A percentile compares a stretch with the other conserved stretches of the same genome.
These are phyloP conservation scores for Clitocybe nebularis DNA, from an alignment of 1,284 basidiomycete genomes.

Conservation along the genomic window DNA sequence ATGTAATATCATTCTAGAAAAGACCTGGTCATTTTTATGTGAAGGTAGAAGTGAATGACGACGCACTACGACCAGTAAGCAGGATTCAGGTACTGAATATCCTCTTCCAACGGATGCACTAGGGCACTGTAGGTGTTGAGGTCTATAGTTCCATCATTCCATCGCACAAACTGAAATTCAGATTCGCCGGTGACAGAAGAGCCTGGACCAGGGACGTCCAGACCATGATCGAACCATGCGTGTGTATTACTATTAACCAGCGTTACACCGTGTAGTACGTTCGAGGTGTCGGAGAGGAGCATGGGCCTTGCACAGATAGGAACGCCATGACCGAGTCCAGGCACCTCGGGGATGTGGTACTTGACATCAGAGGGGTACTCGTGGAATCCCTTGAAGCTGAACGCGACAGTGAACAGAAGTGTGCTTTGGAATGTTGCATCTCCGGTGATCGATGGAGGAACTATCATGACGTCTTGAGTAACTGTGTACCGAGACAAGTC, in stretches of 20 bases:
- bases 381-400: neutral
- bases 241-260: neutral
- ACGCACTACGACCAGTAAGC: neutral
- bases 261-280: neutral
- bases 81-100: neutral
- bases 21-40: neutral
- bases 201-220: neutral
- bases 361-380: neutral
- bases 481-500: neutral
- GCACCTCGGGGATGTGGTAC: neutral
- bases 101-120: neutral
- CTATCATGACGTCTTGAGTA: neutral
- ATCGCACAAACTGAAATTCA: neutral
- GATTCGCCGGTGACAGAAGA: neutral
- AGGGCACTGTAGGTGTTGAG: neutral
- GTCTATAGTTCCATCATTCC: neutral
- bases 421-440: neutral
- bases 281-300: neutral
- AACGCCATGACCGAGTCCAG: neutral
- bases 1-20: neutral
- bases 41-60: neutral
- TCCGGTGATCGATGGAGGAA: neutral
- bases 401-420: neutral
- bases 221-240: neutral
- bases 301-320: neutral